phyloP scores from a whole-genome alignment of 495 filamentous ascomycete species.

The Hypoxylon cercidicola region DNA sequence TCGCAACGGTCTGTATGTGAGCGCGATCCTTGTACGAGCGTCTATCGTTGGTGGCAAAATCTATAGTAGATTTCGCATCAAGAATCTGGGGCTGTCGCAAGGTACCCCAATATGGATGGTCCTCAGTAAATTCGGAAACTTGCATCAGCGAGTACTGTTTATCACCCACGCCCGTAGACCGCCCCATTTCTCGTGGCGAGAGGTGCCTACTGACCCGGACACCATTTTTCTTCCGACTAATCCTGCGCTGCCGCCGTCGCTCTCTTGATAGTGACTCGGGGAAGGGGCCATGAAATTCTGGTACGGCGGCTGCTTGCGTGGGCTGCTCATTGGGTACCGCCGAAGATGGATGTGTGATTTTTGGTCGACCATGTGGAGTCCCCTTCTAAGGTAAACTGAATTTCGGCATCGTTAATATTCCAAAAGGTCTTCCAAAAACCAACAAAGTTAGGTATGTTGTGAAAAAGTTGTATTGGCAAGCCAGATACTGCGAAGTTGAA shows the following conservation, averaged over 20 bases:
- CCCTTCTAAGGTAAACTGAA: constrained; percentile 62
- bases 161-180: constrained; percentile 15
- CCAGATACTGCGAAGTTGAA: constrained; percentile 4
- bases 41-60: constrained; percentile 2
- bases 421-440: constrained; percentile 45
- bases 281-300: constrained; percentile 50
- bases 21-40: background rate
- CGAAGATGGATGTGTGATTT: constrained; percentile 46
- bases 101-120: constrained; percentile 44
- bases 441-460: constrained; percentile 40
- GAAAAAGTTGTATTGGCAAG: constrained; percentile 39
- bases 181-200: constrained; percentile 32
- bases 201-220: constrained; percentile 44
- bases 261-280: constrained; percentile 36
- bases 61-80: constrained; percentile 1
- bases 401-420: constrained; percentile 58
- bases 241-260: constrained; percentile 42
- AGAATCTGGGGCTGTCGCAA: constrained; percentile 33
- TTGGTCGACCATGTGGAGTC: constrained; percentile 56
- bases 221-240: constrained; percentile 44
- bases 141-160: constrained; percentile 29
- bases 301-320: constrained; percentile 49
- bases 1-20: background rate
- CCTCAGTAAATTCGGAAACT: constrained; percentile 32
- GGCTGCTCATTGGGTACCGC: constrained; percentile 36